Percentiles rank a stretch among this genome's conserved stretches.
Conservation (phyloP, 169 alveolate species). For the Cryptosporidium ryanae region DNA sequence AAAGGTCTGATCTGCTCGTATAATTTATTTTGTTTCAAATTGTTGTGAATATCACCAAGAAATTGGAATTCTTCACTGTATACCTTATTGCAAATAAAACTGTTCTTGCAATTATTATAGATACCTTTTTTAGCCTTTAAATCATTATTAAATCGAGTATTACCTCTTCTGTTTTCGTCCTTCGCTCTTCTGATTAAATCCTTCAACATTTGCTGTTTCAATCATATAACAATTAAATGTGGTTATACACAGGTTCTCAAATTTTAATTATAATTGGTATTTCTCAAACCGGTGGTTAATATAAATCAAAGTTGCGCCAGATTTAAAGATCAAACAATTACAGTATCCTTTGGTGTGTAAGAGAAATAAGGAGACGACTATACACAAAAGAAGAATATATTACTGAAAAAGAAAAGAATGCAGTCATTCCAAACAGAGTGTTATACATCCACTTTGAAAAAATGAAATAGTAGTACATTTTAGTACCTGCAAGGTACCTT, state of each 20-base stretch:
- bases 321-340: conserved; percentile 1
- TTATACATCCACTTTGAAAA: conserved; percentile 73
- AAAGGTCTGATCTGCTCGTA: conserved; percentile 1
- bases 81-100: background rate
- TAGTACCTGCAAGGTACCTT: conserved; percentile 62
- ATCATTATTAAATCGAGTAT: too few relatives aligned
- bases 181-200: conserved; percentile 19
- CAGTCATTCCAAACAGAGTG: conserved; percentile 64
- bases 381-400: conserved; percentile 49
- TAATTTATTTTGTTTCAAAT: background rate
- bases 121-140: conserved; percentile 5
- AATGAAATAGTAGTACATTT: conserved; percentile 60
- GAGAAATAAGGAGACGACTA: conserved; percentile 51
- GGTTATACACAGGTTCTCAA: background rate
- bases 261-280: background rate
- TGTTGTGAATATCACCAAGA: conserved; percentile 1
- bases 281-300: background rate
- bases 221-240: background rate
- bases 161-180: background rate
- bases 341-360: conserved; percentile 51
- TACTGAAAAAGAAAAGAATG: conserved; percentile 66
- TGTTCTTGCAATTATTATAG: background rate
- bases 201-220: background rate
- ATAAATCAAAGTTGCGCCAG: background rate
- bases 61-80: background rate